Conservation (phyloP, 169 alveolate genomes). For the Eimeria falciformis region DNA sequence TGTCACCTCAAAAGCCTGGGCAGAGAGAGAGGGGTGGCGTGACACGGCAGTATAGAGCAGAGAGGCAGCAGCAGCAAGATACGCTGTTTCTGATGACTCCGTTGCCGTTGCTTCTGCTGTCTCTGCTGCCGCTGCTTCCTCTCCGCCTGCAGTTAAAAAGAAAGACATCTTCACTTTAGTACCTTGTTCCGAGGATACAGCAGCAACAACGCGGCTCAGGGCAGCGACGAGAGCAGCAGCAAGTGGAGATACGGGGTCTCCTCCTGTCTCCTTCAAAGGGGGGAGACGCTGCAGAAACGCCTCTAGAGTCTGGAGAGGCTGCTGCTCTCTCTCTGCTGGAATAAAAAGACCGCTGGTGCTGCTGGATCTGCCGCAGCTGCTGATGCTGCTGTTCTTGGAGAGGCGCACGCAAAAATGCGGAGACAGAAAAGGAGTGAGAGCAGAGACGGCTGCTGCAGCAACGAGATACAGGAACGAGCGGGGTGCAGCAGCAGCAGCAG, state of each 20-base stretch:
- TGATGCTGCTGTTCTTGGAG: neutral
- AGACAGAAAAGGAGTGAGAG: constrained; percentile 5
- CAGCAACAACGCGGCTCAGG: constrained; percentile 28
- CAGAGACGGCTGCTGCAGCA: constrained; percentile 60
- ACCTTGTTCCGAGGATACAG: no score
- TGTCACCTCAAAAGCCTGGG: constrained; percentile 20
- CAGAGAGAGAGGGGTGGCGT: constrained; percentile 25
- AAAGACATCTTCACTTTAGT: no score
- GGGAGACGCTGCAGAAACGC: constrained; percentile 39
- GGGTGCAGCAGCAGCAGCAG: neutral
- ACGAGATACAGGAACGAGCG: constrained; percentile 7
- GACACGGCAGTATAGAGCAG: constrained; percentile 56
- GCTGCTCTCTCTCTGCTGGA: neutral
- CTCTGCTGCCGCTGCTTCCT: neutral
- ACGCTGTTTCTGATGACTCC: neutral
- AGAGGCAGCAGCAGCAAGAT: constrained; percentile 37
- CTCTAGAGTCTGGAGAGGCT: constrained; percentile 51
- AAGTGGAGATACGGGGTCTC: neutral
- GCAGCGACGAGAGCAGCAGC: constrained; percentile 20
- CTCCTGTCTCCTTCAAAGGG: neutral
- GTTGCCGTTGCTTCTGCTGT: constrained; percentile 10
- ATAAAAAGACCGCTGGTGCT: constrained; percentile 2
- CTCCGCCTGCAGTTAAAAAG: neutral
- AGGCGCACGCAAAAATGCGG: neutral
- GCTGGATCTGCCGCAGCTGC: neutral